Evolutionary conservation across 2,329 filamentous ascomycete species (phyloP).

Genomic region (Volutella citrinella): DNA sequence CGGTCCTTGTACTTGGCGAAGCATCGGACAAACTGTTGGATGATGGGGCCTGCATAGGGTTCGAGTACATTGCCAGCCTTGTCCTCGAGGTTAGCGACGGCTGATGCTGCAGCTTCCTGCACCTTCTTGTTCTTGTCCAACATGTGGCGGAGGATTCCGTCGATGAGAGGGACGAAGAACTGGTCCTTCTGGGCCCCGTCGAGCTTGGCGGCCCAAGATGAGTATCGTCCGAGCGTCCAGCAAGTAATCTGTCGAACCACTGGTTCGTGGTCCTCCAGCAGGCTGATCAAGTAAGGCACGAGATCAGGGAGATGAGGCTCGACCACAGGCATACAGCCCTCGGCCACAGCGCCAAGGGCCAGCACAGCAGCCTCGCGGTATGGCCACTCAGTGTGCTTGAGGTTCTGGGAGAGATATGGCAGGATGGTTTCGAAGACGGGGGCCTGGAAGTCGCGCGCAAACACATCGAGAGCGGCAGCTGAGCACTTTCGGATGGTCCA

Average conservation of each 20-base stretch:
- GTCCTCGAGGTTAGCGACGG: constrained; percentile 94
- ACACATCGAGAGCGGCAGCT: constrained; percentile 89
- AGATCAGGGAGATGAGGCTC: constrained; percentile 87
- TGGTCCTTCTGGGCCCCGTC: constrained; percentile 65
- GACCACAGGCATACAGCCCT: constrained; percentile 88
- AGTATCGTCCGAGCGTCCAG: constrained; percentile 94
- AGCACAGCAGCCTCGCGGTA: constrained; percentile 92
- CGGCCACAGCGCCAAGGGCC: constrained; percentile 89
- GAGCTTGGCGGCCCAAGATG: constrained; percentile 82
- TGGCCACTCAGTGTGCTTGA: constrained; percentile 86
- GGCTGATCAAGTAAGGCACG: constrained; percentile 82
- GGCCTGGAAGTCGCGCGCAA: constrained; percentile 84
- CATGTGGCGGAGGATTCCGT: constrained; percentile 91
- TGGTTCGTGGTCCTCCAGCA: constrained; percentile 81
- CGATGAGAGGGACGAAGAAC: constrained; percentile 96
- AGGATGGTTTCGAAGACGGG: constrained; percentile 89
- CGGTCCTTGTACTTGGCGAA: constrained; percentile 96
- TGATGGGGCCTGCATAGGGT: constrained; percentile 85
- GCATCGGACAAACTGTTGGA: constrained; percentile 87
- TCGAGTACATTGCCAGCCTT: constrained; percentile 78
- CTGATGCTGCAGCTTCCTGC: constrained; percentile 92
- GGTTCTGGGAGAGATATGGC: constrained; percentile 86
- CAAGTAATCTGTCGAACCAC: constrained; percentile 96
- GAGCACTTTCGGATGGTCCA: constrained; percentile 98
- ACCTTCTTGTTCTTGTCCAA: constrained; percentile 97